Conservation (phyloP, 441 rosid species). For the Gossypium aridum region DNA sequence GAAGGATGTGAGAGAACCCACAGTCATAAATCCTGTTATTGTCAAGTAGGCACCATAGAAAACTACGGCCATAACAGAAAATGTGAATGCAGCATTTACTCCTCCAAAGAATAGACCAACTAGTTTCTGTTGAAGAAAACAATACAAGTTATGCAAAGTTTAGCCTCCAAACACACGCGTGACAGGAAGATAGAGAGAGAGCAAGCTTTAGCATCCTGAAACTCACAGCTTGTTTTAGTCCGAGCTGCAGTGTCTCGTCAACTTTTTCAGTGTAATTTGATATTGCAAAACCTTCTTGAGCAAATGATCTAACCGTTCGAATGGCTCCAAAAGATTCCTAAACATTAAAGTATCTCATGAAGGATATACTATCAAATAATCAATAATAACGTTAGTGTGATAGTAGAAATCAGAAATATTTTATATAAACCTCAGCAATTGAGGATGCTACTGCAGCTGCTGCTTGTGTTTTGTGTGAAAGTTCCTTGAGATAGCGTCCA, state of each 20-base stretch:
- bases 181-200: background rate
- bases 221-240: constrained; percentile 89
- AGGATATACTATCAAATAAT: background rate
- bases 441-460: constrained; percentile 94
- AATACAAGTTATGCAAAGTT: constrained; percentile 2
- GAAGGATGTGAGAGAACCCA: constrained; percentile 90
- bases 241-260: constrained; percentile 76
- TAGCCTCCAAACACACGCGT: background rate
- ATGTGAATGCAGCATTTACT: constrained; percentile 80
- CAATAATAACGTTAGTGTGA: background rate
- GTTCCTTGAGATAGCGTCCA: constrained; percentile 82
- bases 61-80: constrained; percentile 78
- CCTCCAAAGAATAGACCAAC: constrained; percentile 82
- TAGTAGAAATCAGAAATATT: background rate
- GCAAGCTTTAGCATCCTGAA: background rate
- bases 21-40: constrained; percentile 72
- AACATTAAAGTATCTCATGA: constrained; percentile 12
- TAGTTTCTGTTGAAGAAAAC: constrained; percentile 44
- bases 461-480: constrained; percentile 86
- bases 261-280: constrained; percentile 80
- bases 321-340: constrained; percentile 96
- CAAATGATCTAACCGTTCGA: constrained; percentile 92
- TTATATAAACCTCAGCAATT: constrained; percentile 71
- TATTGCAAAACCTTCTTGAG: constrained; percentile 68
- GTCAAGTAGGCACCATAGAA: constrained; percentile 89